Evolutionary conservation across 164 flowering plant genomes (phyloP).

Genomic region (Vitis vinifera): DNA sequence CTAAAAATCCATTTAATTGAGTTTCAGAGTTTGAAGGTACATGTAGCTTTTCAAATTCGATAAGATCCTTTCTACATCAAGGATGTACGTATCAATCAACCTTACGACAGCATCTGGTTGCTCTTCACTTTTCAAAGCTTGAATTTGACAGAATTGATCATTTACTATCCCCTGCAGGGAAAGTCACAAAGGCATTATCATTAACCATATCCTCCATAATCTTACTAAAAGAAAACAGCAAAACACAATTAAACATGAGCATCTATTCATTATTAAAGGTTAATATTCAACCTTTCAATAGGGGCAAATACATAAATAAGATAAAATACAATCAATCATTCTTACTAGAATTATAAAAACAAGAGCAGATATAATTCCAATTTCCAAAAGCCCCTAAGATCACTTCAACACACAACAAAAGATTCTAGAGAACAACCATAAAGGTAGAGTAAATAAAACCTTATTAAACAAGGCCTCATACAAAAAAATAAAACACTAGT

Average conservation of each 20-base stretch:
- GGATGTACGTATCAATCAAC: constrained; percentile 20
- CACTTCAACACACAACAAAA: background rate
- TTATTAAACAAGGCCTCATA: background rate
- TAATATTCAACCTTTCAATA: too few species aligned
- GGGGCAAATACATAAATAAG: background rate
- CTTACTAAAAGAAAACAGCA: background rate
- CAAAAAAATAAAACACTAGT: too few species aligned
- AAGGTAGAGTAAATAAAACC: background rate
- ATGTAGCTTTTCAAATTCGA: constrained; percentile 16
- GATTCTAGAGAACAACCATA: background rate
- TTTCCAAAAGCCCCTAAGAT: background rate
- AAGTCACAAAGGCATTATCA: background rate
- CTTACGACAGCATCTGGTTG: constrained; percentile 7
- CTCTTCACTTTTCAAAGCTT: constrained; percentile 6
- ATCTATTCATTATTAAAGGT: background rate
- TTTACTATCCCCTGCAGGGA: constrained; percentile 14
- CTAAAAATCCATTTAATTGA: background rate
- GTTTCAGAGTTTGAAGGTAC: constrained; percentile 8
- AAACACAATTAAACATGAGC: background rate
- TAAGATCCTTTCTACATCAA: constrained; percentile 20
- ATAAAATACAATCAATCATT: background rate
- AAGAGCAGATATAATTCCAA: background rate
- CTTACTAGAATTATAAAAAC: background rate
- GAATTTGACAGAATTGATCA: constrained; percentile 10
- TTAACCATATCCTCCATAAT: background rate